Evolutionary conservation across 176 grass and related monocot genomes (phyloP), one percentile per base, ranked within the genome.

Genomic region (Tuctoria greenei): DNA sequence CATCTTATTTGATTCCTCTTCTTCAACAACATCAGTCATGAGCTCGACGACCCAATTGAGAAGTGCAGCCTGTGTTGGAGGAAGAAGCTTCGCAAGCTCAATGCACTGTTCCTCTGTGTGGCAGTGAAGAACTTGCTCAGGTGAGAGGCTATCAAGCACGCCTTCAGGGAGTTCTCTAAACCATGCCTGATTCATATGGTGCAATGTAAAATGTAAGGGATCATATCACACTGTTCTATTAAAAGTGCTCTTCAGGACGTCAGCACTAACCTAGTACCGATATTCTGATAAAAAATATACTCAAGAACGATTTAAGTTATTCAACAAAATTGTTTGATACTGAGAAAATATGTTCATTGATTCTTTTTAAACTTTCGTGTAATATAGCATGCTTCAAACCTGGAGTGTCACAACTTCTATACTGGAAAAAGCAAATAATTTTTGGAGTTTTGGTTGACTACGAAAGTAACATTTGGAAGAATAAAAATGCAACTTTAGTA

Each of bases 1-100:
- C 95, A 98, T 98, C 82, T 97, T 97, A 66, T 93, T 97, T 57
- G 77, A 70, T 60, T 88, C 91, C 78, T 97, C 95, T 86, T 97
- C 91, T 78, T 97, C 86, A 23, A 92, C 95, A 38, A 97, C 88
- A 62, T 97, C 91, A 28, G 84, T 86, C 95, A 93, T 97, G 57
- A 97, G 86, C 73, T 97, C 95, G 6, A 97, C 79, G 14, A 90
- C 88, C 95, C 95, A 97, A 43, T 67, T 82, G 67, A 97, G 88
- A 68, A 97, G 95, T 68, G 91, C 89, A 78, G 88, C 78, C 39
- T 93, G 79, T 10, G 95, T 93, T 57, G 73, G 76, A 15, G 85
- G 91, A 84, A 97, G 84, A 54, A 87, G 68, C 17, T 84, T 89
- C 67, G 92, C 82, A 2, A 93, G 86, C 69, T 93, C 86, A 24